Base-by-base conservation (phyloP, 2,329 filamentous ascomycete genomes). In the Ascochyta rabiei region DNA sequence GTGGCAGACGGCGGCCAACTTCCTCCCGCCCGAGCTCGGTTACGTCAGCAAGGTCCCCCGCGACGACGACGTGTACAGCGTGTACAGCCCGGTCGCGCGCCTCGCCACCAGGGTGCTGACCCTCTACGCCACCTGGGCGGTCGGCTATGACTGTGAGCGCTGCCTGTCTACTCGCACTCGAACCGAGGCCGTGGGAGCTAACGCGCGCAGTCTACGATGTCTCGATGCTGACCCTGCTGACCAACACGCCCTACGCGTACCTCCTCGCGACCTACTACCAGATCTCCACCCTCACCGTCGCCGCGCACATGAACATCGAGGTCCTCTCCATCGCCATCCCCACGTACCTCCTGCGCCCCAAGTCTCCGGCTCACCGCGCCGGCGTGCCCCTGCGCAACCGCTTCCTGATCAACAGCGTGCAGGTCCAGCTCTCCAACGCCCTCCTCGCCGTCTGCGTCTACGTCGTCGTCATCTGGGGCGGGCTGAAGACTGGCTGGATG, bases 201-300 rank as follows among this genome's bases (percentile, higher is more conserved):
- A 68, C 18, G 7, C 30, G 9, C 26, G 35, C 41, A 73, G 66
- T 52, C 62, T 68, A 77, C 53, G 80, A 81, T 62, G 72, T 80
- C 50, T 66, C 72, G 41, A 72, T 74, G 18, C 74, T 81, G 38
- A 74, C 76, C 4, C 63, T 91, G 57, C 79, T 97, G 37, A 87
- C 88, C 50, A 87, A 91, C 75, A 84, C 89, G 18, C 93, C 93
- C 38, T 84, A 86, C 66, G 85, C 89, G 59, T 90, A 89, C 70
- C 86, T 97, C 38, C 81, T 96, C 24, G 81, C 82, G 26, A 86
- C 86, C 47, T 96, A 96, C 79, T 96, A 96, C 82, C 76, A 81
- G 31, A 82, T 96, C 62, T 82, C 84, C 23, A 79, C 84, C 23
- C 74, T 79, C 48, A 88, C 89, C 0, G 81, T 87, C 18, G 67